Percentiles rank a stretch among this genome's conserved stretches.
These are phyloP conservation scores for Sporormia fimetaria DNA, from an alignment of 495 filamentous ascomycete species.

Conservation along the genomic window DNA sequence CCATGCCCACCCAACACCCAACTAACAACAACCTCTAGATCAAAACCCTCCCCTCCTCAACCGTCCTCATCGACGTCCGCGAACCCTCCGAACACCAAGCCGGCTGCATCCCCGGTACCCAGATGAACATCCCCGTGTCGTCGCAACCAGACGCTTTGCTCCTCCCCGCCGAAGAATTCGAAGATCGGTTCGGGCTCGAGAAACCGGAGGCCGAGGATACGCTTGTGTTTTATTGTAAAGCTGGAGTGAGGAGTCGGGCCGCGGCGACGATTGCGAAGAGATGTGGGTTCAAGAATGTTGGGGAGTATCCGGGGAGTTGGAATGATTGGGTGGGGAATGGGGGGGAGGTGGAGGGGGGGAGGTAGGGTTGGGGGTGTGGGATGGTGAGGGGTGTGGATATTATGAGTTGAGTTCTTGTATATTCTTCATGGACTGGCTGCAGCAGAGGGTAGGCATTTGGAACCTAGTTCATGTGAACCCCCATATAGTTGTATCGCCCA, in stretches of 20 bases:
- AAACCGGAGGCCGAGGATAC: constrained; percentile 46
- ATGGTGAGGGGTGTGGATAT: neutral
- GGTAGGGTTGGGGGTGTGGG: neutral
- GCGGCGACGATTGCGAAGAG: constrained; percentile 71
- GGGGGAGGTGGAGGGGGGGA: constrained; percentile 30
- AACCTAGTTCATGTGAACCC: too few species aligned
- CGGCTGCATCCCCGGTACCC: constrained; percentile 66
- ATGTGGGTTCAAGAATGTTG: constrained; percentile 61
- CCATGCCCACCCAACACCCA: neutral
- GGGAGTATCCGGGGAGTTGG: constrained; percentile 85
- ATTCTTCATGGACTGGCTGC: too few species aligned
- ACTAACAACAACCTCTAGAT: neutral
- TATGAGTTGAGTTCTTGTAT: too few species aligned
- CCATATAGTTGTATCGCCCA: too few species aligned
- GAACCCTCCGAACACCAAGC: constrained; percentile 65
- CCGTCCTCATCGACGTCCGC: constrained; percentile 52
- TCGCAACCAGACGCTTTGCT: constrained; percentile 67
- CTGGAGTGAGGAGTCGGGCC: constrained; percentile 67
- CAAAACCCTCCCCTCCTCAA: neutral
- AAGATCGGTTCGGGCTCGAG: constrained; percentile 55
- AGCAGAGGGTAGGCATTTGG: too few species aligned
- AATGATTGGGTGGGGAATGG: constrained; percentile 69
- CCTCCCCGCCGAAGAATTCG: constrained; percentile 64
- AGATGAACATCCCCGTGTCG: constrained; percentile 64
- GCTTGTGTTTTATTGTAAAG: constrained; percentile 86